Percentiles rank a stretch among this genome's conserved stretches.
These are phyloP conservation scores for Cladosporium sp. DNA, from an alignment of 2,329 filamentous ascomycete genomes.

Conservation along the genomic window DNA sequence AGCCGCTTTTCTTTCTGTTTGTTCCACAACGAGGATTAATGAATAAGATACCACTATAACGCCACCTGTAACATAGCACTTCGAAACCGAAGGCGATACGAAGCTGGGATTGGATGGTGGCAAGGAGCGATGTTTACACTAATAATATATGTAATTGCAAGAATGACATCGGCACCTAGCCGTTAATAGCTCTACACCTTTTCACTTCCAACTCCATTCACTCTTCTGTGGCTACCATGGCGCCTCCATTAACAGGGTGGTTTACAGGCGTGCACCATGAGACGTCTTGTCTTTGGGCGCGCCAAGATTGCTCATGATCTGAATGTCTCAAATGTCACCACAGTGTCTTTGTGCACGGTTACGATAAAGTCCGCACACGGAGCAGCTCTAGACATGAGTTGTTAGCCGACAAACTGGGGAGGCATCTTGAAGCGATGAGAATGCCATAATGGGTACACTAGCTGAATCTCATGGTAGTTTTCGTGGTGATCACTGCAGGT, in stretches of 20 bases:
- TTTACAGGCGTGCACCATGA: background rate
- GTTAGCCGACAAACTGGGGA: background rate
- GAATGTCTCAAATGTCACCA: background rate
- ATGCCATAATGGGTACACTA: background rate
- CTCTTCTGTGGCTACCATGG: background rate
- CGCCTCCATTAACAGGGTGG: background rate
- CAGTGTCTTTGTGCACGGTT: background rate
- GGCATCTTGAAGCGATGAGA: background rate
- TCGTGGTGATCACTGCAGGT: background rate
- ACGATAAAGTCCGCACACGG: background rate
- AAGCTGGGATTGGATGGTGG: background rate
- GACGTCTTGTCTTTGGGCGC: background rate
- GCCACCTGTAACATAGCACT: slow-evolving; percentile 17
- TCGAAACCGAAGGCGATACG: background rate
- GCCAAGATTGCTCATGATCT: background rate
- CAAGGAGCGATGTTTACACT: background rate
- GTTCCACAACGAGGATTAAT: background rate
- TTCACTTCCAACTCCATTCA: background rate
- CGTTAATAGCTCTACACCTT: background rate
- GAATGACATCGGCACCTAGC: background rate
- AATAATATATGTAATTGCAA: slow-evolving; percentile 3
- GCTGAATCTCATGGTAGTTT: background rate
- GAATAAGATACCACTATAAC: slow-evolving; percentile 19
- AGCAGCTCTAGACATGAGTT: background rate
- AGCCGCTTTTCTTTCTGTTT: slow-evolving; percentile 5